Conservation (phyloP, 495 filamentous ascomycete species). For the Eremomyces bilateralis region DNA sequence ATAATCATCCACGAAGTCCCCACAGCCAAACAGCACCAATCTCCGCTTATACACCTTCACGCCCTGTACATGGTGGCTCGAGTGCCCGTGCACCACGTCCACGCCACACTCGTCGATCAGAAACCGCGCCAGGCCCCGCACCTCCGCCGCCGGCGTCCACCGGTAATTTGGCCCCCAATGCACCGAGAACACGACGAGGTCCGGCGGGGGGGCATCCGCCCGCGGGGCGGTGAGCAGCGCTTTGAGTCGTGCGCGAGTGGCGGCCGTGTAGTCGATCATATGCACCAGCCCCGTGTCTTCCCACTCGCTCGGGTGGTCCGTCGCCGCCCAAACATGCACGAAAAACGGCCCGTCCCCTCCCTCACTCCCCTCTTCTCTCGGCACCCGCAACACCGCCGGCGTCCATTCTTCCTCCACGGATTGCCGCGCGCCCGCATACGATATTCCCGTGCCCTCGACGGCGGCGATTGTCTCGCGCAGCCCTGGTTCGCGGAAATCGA, state of each 20-base stretch:
- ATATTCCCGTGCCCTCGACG: slow-evolving; percentile 10
- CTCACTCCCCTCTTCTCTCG: background rate
- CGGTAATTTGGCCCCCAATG: slow-evolving; percentile 25
- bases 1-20: slow-evolving; percentile 27
- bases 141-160: slow-evolving; percentile 16
- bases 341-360: background rate
- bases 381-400: slow-evolving; percentile 16
- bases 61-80: slow-evolving; percentile 24
- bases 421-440: slow-evolving; percentile 16
- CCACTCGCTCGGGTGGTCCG: slow-evolving; percentile 11
- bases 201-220: slow-evolving; percentile 6
- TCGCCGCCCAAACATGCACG: slow-evolving; percentile 8
- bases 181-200: slow-evolving; percentile 22
- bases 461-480: slow-evolving; percentile 19
- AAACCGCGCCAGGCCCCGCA: slow-evolving; percentile 20
- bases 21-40: slow-evolving; percentile 24
- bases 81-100: slow-evolving; percentile 25
- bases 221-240: slow-evolving; percentile 6
- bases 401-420: slow-evolving; percentile 12
- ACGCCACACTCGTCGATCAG: slow-evolving; percentile 24
- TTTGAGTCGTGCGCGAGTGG: slow-evolving; percentile 10
- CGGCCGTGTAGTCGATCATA: slow-evolving; percentile 17
- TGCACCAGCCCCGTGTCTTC: slow-evolving; percentile 5
- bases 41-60: slow-evolving; percentile 20
- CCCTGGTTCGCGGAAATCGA: slow-evolving; percentile 19